Conservation (phyloP, 2,329 filamentous ascomycete genomes). For the Ustulina deusta region DNA sequence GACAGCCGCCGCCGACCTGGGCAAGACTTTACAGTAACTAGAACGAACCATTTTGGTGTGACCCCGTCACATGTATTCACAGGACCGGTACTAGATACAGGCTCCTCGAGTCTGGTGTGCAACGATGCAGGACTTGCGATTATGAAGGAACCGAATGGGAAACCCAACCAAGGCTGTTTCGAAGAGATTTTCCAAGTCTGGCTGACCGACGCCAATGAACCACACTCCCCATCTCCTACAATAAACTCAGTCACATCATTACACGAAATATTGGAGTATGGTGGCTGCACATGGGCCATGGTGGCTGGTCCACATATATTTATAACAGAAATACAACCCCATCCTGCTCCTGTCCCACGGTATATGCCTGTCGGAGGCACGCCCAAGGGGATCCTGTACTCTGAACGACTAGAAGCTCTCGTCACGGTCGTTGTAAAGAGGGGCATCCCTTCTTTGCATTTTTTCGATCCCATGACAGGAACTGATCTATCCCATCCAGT, state of each 20-base stretch:
- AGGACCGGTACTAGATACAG: slow-evolving; percentile 55
- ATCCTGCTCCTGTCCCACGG: slow-evolving; percentile 50
- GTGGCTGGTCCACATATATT: slow-evolving; percentile 64
- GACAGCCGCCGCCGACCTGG: slow-evolving; percentile 35
- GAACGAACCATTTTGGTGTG: slow-evolving; percentile 43
- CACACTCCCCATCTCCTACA: slow-evolving; percentile 59
- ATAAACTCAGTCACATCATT: slow-evolving; percentile 63
- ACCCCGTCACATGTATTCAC: slow-evolving; percentile 47
- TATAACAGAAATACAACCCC: slow-evolving; percentile 62
- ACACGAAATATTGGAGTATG: slow-evolving; percentile 54
- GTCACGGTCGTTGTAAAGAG: slow-evolving; percentile 63
- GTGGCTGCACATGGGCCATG: slow-evolving; percentile 61
- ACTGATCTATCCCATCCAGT: slow-evolving; percentile 61
- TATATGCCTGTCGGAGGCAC: slow-evolving; percentile 54
- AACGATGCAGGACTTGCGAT: slow-evolving; percentile 48
- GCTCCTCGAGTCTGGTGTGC: slow-evolving; percentile 58
- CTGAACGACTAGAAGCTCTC: slow-evolving; percentile 63
- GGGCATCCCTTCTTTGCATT: slow-evolving; percentile 62
- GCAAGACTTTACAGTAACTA: slow-evolving; percentile 37
- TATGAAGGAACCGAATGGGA: slow-evolving; percentile 40
- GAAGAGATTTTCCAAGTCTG: slow-evolving; percentile 61
- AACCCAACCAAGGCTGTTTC: slow-evolving; percentile 47
- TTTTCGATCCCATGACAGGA: slow-evolving; percentile 69
- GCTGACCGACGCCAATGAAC: slow-evolving; percentile 63
- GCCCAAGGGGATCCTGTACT: slow-evolving; percentile 67